These are phyloP conservation scores for Hypoxylon rubiginosum DNA, from an alignment of 2,329 filamentous ascomycete genomes.

Conservation along the genomic window DNA sequence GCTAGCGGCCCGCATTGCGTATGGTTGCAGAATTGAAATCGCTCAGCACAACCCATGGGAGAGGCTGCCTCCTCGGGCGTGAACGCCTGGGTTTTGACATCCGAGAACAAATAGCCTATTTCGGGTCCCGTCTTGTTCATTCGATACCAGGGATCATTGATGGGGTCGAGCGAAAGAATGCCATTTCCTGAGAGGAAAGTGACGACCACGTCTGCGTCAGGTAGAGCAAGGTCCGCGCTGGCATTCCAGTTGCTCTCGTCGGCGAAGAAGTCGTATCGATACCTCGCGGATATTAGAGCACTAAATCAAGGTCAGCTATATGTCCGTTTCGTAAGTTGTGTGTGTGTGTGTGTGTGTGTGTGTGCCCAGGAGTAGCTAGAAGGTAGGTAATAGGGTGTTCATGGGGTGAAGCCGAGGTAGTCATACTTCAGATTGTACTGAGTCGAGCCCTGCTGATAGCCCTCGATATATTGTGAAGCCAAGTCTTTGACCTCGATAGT, in stretches of 20 bases:
- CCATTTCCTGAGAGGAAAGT: conserved; percentile 26
- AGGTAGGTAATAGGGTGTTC: too few relatives aligned
- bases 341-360: too few relatives aligned
- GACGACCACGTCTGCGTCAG: conserved; percentile 19
- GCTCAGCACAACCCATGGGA: conserved; percentile 21
- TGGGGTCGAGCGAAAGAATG: not conserved
- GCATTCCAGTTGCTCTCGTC: not conserved
- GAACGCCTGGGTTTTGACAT: not conserved
- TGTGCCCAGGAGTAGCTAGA: too few relatives aligned
- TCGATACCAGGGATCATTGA: conserved; percentile 28
- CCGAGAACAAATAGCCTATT: not conserved
- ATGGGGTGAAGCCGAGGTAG: not conserved
- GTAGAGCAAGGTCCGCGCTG: not conserved
- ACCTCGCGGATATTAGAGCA: not conserved
- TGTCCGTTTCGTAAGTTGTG: not conserved
- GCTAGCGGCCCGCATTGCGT: conserved; percentile 30
- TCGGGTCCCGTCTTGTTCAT: conserved; percentile 2
- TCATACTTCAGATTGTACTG: not conserved
- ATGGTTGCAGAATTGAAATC: conserved; percentile 31
- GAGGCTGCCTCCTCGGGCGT: conserved; percentile 23
- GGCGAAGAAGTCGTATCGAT: not conserved
- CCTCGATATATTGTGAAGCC: not conserved
- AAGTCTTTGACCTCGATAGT: not conserved
- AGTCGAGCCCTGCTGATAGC: not conserved
- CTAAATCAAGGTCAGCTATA: not conserved